Evolutionary conservation across 2,329 filamentous ascomycete genomes (phyloP), one percentile per base, ranked within the genome.

Genomic region (Colletotrichum theobromicola): DNA sequence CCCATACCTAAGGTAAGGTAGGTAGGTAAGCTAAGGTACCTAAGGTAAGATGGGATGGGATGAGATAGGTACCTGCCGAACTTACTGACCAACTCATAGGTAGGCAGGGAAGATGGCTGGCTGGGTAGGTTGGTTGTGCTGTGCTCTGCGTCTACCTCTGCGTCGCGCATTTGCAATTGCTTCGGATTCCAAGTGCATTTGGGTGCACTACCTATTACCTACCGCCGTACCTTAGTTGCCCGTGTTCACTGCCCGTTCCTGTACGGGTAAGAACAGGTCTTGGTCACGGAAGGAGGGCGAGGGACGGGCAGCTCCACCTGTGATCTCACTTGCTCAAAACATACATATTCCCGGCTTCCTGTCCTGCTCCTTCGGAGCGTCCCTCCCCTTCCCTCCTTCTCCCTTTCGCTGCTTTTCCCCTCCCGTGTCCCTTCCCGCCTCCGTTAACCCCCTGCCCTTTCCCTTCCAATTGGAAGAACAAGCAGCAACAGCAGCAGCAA

Each of bases 301-400:
- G 30, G 46, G n/a, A 57, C 16, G 63, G 57, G 24, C 53, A 58
- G 50, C 50, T 66, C 72, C 72, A 73, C 67, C 16, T 63, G 24
- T 42, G 35, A 72, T 69, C 65, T 72, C 70, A 72, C 67, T 74
- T 67, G 72, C 72, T 74, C 68, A 72, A 74, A 74, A 72, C 72
- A 72, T 74, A 74, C 72, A 74, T 74, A 74, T 74, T 74, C 62
- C 72, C 72, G 68, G 53, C 68, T 55, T 72, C 57, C 68, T 74
- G 67, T 74, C 60, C 32, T 24, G 68, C 72, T 67, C 72, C 72
- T 74, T 62, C 55, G 68, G 68, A 72, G 68, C 62, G 13, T 34
- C 30, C 26, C 67, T 62, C 50, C 60, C 70, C n/a, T 32, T 37
- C 61, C 32, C 34, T 68, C 50, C 26, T 46, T 55, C 35, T 74